Conservation (phyloP, 257 asterid genomes). For the Eustoma russellianum region DNA sequence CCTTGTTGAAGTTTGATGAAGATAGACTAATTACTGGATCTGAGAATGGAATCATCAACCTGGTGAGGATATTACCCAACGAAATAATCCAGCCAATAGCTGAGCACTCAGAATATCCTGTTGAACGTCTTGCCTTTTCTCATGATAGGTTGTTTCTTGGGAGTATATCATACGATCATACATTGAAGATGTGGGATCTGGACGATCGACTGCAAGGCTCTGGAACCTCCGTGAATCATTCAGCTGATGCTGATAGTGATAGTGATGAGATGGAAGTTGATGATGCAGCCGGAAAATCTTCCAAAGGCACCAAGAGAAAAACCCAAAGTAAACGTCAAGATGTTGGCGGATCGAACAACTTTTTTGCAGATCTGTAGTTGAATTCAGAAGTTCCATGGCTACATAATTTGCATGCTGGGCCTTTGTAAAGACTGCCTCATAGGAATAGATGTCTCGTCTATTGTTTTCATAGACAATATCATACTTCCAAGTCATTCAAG, state of each 20-base stretch:
- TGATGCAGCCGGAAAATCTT: slow-evolving; percentile 40
- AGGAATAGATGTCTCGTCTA: no score
- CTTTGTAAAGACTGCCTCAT: no score
- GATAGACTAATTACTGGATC: slow-evolving; percentile 78
- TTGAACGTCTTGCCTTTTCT: slow-evolving; percentile 91
- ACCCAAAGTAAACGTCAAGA: slow-evolving; percentile 28
- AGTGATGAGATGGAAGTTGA: slow-evolving; percentile 72
- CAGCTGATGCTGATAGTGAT: slow-evolving; percentile 47
- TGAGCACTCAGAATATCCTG: slow-evolving; percentile 77
- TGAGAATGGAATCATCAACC: slow-evolving; percentile 78
- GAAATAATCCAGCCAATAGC: slow-evolving; percentile 88
- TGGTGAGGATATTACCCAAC: slow-evolving; percentile 85
- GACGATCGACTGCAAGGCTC: slow-evolving; percentile 64
- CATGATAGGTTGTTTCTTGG: slow-evolving; percentile 83
- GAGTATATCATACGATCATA: slow-evolving; percentile 82
- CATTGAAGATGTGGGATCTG: slow-evolving; percentile 79
- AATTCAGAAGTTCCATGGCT: background rate
- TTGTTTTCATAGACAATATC: no score
- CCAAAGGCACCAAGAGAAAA: slow-evolving; percentile 64
- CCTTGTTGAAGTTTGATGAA: slow-evolving; percentile 89
- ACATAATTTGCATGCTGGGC: background rate
- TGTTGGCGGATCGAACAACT: slow-evolving; percentile 30
- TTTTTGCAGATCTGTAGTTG: slow-evolving; percentile 56
- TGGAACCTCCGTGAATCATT: slow-evolving; percentile 24
- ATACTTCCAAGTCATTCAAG: no score